Evolutionary conservation across 2,329 filamentous ascomycete genomes (phyloP), one percentile per base, ranked within the genome.

Genomic region (Nemania abortiva): DNA sequence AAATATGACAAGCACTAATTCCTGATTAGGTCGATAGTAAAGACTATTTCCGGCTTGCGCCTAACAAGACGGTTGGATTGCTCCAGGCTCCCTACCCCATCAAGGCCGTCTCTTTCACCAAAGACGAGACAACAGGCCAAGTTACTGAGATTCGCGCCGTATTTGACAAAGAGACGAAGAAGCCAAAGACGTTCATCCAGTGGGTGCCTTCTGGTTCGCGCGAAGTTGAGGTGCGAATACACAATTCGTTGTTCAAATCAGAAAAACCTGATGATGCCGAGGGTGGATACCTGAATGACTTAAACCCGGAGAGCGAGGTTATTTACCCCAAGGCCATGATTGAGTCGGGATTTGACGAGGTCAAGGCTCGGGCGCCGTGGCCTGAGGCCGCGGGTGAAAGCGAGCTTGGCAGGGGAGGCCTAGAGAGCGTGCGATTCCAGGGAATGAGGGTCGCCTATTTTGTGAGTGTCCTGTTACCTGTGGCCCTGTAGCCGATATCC

Each of bases 391-490:
- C 89, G 6, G 92, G 92, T 11, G 92, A 94, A 79, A 87, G 83
- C 69, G 86, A 89, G 73, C 83, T 86, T 66, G 87, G 86, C 11
- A 87, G 86, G 73, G 85, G 84, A 11, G 91, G 91, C 0, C 88
- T 89, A 27, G 92, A 93, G 81, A 91, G 87, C 63, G 91, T 98
- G 6, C 87, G 95, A 56, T 98, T 98, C 86, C 95, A 98, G 85
- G 95, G 90, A 2, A 90, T 97, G 86, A 88, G 95, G 29, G 92
- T 95, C 53, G 95, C 91, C 10, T 97, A 97, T 79, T 96, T 96
- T 82, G 86, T 87, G 69, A 84, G 85, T 83, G 5, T 20, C 31
- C 2, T n/a, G 42, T 7, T 4, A 39, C 29, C 2, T n/a, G 18
- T 7, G 3, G 34, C 34, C 42, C n/a, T 11, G 18, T 24, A 3